Base-by-base conservation (phyloP, 352 stramenopile species). In the Pythium coloratum region DNA sequence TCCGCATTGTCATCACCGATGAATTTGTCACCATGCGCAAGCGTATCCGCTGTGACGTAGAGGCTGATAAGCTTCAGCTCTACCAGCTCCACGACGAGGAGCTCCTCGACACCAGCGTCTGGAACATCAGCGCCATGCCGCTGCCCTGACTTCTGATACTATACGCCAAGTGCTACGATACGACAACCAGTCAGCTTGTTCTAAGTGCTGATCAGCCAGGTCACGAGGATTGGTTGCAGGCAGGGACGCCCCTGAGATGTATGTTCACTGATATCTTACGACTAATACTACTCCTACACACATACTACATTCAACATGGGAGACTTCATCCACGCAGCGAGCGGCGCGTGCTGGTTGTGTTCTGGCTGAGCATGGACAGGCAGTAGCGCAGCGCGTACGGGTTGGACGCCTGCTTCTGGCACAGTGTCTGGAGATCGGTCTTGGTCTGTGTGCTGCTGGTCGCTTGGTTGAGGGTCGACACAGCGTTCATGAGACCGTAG, bases 401-500 rank as follows among this genome's bases (percentile, higher is more conserved):
- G 46, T 56, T 70, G 24, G 16, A 49, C 14, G 40, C 40, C 18
- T 62, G 36, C 16, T 32, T n/a, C 13, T 58, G 33, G 59, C 42
- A 47, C 72, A 82, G 20, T 73, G 55, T 33, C 13, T 61, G 58
- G 34, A 83, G 55, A 38, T 81, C 71, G 51, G 28, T 66, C 32
- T 76, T 69, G 0, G 71, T 72, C 54, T 78, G 56, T 3, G 78
- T 50, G 47, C 49, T 80, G 13, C 62, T 67, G 24, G 75, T 60
- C 26, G 75, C 75, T 4, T 50, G 38, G 44, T 74, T 82, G 9
- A 82, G 62, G 24, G 64, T 64, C n/a, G 70, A 64, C 44, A 82
- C 76, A 34, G 70, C 73, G 65, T 67, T 13, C 73, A 69, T 10
- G 65, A 76, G 20, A 28, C 63, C 44, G 70, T 75, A 9, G 59